Evolutionary conservation across 139 green algal genomes (phyloP).

Genomic region (Pleodorina starrii): DNA sequence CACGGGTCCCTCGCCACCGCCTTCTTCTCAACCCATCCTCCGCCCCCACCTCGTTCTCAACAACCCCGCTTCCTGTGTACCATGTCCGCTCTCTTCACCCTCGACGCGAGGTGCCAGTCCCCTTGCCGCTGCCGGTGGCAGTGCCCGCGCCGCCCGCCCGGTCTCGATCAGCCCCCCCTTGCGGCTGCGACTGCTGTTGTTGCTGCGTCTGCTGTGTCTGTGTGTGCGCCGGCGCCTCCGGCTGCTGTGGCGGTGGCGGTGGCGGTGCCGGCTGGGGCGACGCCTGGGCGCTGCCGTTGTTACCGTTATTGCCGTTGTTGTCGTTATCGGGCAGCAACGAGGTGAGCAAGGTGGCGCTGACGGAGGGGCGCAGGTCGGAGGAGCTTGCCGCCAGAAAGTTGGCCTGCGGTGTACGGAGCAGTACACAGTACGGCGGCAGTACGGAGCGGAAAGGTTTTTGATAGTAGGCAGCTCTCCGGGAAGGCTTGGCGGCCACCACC

Average conservation of each 20-base stretch:
- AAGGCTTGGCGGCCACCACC: too few relatives aligned
- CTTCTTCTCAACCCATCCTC: too few relatives aligned
- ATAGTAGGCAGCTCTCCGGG: too few relatives aligned
- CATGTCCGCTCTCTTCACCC: too few relatives aligned
- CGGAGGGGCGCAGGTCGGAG: slow-evolving; percentile 24
- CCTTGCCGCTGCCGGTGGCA: background rate
- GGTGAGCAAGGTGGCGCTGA: background rate
- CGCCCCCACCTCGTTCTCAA: too few relatives aligned
- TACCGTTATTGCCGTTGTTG: background rate
- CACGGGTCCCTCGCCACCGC: too few relatives aligned
- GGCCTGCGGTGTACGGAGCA: slow-evolving; percentile 5
- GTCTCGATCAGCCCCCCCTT: background rate
- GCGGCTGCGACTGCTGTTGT: background rate
- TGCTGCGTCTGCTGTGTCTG: background rate
- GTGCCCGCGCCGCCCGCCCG: too few relatives aligned
- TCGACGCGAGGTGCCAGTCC: background rate
- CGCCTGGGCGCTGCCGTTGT: background rate
- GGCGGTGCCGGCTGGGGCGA: background rate
- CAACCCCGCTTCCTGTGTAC: too few relatives aligned
- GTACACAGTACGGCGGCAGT: background rate
- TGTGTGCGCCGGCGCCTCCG: background rate
- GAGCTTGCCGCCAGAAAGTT: slow-evolving; percentile 9
- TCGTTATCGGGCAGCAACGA: background rate
- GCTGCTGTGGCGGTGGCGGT: background rate
- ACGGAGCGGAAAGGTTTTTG: too few relatives aligned